These are phyloP conservation scores for Botryotinia globosa DNA, from an alignment of 2,329 filamentous ascomycete species.

Conservation along the genomic window DNA sequence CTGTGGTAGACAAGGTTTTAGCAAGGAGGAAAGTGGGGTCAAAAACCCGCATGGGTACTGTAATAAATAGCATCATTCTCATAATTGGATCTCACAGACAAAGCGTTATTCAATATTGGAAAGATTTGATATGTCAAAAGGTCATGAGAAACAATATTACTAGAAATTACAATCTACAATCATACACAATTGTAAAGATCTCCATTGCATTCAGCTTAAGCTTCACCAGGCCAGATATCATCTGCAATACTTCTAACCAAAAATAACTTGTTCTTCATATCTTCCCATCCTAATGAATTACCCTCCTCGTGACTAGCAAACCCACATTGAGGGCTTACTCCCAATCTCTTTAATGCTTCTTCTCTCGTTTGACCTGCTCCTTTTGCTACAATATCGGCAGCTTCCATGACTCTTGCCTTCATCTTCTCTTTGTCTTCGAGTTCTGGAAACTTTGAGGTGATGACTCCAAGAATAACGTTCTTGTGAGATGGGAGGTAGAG, in stretches of 20 bases:
- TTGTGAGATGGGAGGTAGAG: constrained; percentile 58
- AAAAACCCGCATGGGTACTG: neutral
- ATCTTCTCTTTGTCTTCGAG: constrained; percentile 63
- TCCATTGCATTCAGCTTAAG: constrained; percentile 17
- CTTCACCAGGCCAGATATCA: constrained; percentile 58
- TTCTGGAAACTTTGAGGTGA: constrained; percentile 60
- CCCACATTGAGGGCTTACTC: constrained; percentile 69
- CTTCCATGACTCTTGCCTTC: constrained; percentile 56
- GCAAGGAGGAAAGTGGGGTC: constrained; percentile 5
- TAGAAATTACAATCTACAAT: neutral
- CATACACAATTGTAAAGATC: neutral
- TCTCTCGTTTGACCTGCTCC: constrained; percentile 62
- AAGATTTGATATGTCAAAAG: neutral
- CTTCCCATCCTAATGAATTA: constrained; percentile 64
- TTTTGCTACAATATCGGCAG: constrained; percentile 67
- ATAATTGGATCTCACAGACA: neutral
- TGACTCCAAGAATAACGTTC: constrained; percentile 62
- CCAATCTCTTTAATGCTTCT: constrained; percentile 66
- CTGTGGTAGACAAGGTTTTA: neutral
- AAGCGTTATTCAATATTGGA: neutral
- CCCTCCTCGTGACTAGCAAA: constrained; percentile 50
- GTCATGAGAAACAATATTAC: neutral
- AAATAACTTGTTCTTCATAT: constrained; percentile 70
- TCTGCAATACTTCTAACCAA: constrained; percentile 71
- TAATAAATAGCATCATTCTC: neutral